Evolutionary conservation across 345 rosid genomes (phyloP).

Genomic region (Cochlearia excelsa): DNA sequence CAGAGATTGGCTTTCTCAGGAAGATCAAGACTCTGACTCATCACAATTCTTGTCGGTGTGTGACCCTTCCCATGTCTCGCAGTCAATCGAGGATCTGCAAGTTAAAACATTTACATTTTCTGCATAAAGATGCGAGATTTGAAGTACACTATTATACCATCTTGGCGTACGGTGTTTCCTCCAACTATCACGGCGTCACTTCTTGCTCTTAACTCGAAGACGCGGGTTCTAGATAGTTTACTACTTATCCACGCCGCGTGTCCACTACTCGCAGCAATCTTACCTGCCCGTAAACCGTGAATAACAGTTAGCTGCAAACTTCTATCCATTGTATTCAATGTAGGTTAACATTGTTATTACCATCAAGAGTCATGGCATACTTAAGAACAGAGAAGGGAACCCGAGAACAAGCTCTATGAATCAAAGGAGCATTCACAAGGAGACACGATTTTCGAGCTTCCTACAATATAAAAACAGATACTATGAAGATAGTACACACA

Average conservation of each 20-base stretch:
- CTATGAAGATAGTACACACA: background rate
- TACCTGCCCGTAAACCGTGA: slow-evolving; percentile 54
- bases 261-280: slow-evolving; percentile 89
- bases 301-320: slow-evolving; percentile 1
- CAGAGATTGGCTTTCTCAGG: slow-evolving; percentile 88
- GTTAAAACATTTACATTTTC: slow-evolving; percentile 10
- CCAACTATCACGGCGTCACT: slow-evolving; percentile 93
- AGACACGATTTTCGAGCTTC: slow-evolving; percentile 80
- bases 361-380: slow-evolving; percentile 98
- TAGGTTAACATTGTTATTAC: slow-evolving; percentile 42
- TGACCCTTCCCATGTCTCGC: slow-evolving; percentile 92
- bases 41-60: slow-evolving; percentile 75
- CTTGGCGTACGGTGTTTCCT: slow-evolving; percentile 85
- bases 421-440: slow-evolving; percentile 83
- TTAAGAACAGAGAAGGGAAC: slow-evolving; percentile 89
- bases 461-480: slow-evolving; percentile 38
- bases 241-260: slow-evolving; percentile 97
- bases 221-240: slow-evolving; percentile 69
- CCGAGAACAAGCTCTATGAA: slow-evolving; percentile 73
- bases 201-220: slow-evolving; percentile 76
- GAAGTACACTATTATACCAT: slow-evolving; percentile 49
- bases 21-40: slow-evolving; percentile 78
- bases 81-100: slow-evolving; percentile 80
- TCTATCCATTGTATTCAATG: background rate
- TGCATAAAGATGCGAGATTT: slow-evolving; percentile 11